Evolutionary conservation across 1,284 basidiomycete genomes (phyloP).

Genomic region (Apiotrichum akiyoshidainum): DNA sequence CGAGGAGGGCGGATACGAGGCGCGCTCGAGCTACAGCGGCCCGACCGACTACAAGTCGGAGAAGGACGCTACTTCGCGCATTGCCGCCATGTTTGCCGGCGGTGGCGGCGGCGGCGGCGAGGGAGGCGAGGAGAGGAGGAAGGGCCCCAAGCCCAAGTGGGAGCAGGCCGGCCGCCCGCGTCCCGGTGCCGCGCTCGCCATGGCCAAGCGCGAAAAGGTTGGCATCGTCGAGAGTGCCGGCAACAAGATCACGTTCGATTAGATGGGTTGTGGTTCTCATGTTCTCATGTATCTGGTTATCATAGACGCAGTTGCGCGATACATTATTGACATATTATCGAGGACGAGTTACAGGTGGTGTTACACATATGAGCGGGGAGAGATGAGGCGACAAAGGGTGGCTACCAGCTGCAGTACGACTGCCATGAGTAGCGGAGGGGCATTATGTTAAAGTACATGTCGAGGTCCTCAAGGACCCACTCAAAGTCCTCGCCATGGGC

Average conservation of each 20-base stretch:
- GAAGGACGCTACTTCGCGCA: constrained; percentile 13
- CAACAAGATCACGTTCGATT: constrained; percentile 75
- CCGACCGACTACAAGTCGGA: constrained; percentile 15
- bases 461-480: neutral
- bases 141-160: constrained; percentile 46
- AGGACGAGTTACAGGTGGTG: too few species aligned
- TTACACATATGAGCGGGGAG: neutral
- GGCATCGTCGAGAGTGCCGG: constrained; percentile 71
- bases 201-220: constrained; percentile 77
- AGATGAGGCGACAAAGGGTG: too few species aligned
- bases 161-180: constrained; percentile 58
- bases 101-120: constrained; percentile 2
- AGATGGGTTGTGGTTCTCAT: constrained; percentile 14
- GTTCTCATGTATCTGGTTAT: constrained; percentile 2
- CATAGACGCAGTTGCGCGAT: neutral
- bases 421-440: constrained; percentile 1
- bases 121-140: constrained; percentile 20
- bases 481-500: too few species aligned
- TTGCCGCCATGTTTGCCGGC: constrained; percentile 16
- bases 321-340: neutral
- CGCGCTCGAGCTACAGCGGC: neutral
- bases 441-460: neutral
- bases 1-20: constrained; percentile 12
- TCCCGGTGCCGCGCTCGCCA: constrained; percentile 86
- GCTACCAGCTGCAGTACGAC: neutral